A percentile compares a stretch with the other conserved stretches of the same genome.
Evolutionary conservation across 495 filamentous ascomycete genomes (phyloP).

Genomic region (Aspergillus bridgeri): DNA sequence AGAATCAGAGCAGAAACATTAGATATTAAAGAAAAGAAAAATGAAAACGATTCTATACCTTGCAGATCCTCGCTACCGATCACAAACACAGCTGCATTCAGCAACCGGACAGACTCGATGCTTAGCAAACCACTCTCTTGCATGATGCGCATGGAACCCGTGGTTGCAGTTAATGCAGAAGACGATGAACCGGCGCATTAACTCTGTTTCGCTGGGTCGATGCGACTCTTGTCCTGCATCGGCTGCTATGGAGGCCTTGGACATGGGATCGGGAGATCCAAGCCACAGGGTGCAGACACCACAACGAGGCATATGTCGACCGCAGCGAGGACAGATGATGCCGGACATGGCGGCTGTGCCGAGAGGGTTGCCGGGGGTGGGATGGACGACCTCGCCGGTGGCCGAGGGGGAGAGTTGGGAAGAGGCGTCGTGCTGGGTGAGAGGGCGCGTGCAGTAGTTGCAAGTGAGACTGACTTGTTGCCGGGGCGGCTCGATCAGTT

Average conservation of each 20-base stretch:
- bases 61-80: constrained; percentile 25
- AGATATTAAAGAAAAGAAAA: background rate
- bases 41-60: background rate
- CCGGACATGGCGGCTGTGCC: constrained; percentile 40
- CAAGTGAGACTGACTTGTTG: constrained; percentile 81
- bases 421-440: constrained; percentile 42
- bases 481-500: constrained; percentile 60
- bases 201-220: constrained; percentile 29
- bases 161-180: constrained; percentile 91
- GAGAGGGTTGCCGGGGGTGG: constrained; percentile 37
- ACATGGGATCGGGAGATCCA: constrained; percentile 70
- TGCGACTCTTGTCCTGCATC: constrained; percentile 37
- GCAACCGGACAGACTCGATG: constrained; percentile 84
- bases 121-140: constrained; percentile 77
- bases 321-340: constrained; percentile 78
- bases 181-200: constrained; percentile 56
- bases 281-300: constrained; percentile 83
- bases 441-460: constrained; percentile 68
- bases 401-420: constrained; percentile 33
- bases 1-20: background rate
- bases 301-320: constrained; percentile 82
- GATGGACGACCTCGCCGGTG: constrained; percentile 34
- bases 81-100: constrained; percentile 84
- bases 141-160: constrained; percentile 85
- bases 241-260: constrained; percentile 52